Evolutionary conservation across 2,329 filamentous ascomycete genomes (phyloP).

Genomic region (Aspergillus oerlinghausenensis): DNA sequence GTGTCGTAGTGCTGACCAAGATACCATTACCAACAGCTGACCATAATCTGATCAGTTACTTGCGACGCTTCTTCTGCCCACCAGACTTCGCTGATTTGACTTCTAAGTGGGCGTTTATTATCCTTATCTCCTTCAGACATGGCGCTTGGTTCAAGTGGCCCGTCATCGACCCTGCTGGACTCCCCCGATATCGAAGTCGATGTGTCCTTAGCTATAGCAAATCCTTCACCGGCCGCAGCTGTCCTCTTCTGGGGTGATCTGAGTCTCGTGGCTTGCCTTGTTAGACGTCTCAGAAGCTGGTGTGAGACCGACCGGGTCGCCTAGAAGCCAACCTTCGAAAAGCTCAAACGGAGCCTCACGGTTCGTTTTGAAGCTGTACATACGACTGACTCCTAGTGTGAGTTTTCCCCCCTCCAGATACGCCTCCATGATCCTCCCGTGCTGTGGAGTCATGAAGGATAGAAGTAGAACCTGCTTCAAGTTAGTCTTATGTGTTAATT

Average conservation of each 20-base stretch:
- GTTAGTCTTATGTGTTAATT: neutral
- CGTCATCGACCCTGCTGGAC: no score
- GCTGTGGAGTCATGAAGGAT: neutral
- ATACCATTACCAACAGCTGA: no score
- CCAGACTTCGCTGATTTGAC: no score
- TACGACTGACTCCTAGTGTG: neutral
- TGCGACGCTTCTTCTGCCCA: no score
- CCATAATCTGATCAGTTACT: no score
- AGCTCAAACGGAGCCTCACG: neutral
- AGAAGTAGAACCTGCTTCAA: neutral
- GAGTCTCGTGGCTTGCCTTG: neutral
- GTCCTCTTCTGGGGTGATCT: neutral
- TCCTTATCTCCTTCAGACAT: no score
- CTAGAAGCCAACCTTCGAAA: neutral
- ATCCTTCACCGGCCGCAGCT: neutral
- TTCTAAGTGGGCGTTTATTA: no score
- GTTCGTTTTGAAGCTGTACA: neutral
- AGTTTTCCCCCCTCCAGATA: neutral
- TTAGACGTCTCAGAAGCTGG: neutral
- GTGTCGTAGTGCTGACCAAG: no score
- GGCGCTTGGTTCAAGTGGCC: no score
- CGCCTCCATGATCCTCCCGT: neutral
- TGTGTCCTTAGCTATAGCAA: neutral
- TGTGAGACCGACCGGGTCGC: neutral
- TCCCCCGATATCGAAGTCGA: no score